Evolutionary conservation across 2,329 filamentous ascomycete genomes (phyloP), one percentile per base, ranked within the genome.

Genomic region (Trichoderma pleuroti): DNA sequence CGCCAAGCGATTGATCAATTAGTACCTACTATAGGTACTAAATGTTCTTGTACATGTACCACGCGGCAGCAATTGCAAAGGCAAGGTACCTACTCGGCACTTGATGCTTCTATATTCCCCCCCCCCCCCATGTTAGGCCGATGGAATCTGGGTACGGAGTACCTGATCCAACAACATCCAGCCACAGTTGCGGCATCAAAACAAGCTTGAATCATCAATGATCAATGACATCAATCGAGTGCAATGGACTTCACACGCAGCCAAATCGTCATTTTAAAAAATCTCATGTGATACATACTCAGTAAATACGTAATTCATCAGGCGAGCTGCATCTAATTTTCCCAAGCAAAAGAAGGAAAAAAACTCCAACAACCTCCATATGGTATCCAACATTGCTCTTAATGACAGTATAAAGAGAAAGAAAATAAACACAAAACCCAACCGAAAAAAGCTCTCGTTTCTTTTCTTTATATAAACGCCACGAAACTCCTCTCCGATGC

Each of bases 401-500:
- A 21, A 32, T 32, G 14, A 61, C n/a, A 60, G 30, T 26, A 36
- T 24, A 30, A 59, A 24, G 28, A 10, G 10, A 46, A 61, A 39
- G 21, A 21, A 30, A 56, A 30, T 9, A 24, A 56, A 46, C 30
- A 21, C 3, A 54, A 63, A 63, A n/a, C 4, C 26, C 24, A 62
- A 4, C 30, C 18, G 1, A 24, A 54, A 54, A 54, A 10, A n/a
- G 16, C 7, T 10, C 14, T 14, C 14, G 11, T 18, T 21, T 5
- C 11, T n/a, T n/a, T 12, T n/a, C n/a, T 21, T 21, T 66, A 78
- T 42, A 78, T 70, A 69, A 78, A 77, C 46, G 72, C 75, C 67
- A 73, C 74, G 59, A 74, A 76, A 71, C 76, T 78, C 42, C 74
- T 72, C 21, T 74, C 75, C 2, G 76, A 77, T 14, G 69, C 59